A percentile compares a stretch with the other conserved stretches of the same genome.
phyloP scores from a whole-genome alignment of 2,329 filamentous ascomycete species.

The Aspergillus alliaceus region DNA sequence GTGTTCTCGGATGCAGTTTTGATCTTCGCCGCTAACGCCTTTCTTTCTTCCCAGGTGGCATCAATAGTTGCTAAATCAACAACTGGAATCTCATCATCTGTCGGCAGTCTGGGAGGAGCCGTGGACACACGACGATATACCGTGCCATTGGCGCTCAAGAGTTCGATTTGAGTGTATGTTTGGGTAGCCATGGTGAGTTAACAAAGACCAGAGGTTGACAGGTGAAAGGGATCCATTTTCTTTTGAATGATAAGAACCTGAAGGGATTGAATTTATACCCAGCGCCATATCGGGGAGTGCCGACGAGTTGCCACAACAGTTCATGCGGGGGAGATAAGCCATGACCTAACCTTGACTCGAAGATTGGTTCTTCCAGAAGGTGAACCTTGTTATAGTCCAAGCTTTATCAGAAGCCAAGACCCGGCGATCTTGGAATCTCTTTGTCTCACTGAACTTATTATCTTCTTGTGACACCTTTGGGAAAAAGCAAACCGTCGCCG shows the following conservation, averaged over 20 bases:
- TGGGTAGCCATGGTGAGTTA: not conserved
- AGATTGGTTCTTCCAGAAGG: not conserved
- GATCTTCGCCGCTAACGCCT: slow-evolving; percentile 44
- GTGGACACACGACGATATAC: slow-evolving; percentile 47
- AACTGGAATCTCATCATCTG: slow-evolving; percentile 52
- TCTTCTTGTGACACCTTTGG: not conserved
- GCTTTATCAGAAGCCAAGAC: not conserved
- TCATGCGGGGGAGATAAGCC: not conserved
- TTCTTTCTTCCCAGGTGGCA: slow-evolving; percentile 34
- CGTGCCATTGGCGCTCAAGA: slow-evolving; percentile 46
- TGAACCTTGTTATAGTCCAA: not conserved
- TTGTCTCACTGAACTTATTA: too few species aligned
- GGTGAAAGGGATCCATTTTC: too few species aligned
- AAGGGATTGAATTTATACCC: not conserved
- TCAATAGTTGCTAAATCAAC: slow-evolving; percentile 52
- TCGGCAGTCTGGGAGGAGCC: slow-evolving; percentile 42
- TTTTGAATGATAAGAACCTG: too few species aligned
- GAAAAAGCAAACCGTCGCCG: not conserved
- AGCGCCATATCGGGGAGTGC: not conserved
- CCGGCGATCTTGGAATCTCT: not conserved
- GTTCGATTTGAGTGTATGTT: slow-evolving; percentile 42
- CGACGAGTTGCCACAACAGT: not conserved
- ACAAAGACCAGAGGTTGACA: too few species aligned
- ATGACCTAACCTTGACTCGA: not conserved
- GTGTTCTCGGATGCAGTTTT: slow-evolving; percentile 50